Percentiles rank a stretch among this genome's conserved stretches.
These are phyloP conservation scores for Physocladia obscura DNA, from an alignment of 192 early-diverging fungal genomes.

Conservation along the genomic window DNA sequence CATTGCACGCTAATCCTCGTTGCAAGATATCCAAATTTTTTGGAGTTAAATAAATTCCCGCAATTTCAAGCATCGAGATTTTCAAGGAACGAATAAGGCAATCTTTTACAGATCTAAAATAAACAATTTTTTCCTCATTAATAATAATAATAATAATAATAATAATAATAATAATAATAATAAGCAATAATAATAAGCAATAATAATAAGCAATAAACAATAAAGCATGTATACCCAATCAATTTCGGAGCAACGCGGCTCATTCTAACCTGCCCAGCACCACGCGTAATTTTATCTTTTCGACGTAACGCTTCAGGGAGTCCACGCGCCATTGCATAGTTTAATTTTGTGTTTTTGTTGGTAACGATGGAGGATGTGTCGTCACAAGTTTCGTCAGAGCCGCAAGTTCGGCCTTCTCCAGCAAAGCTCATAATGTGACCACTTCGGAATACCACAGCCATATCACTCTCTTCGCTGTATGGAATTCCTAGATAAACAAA, in stretches of 20 bases:
- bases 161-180: too few relatives aligned
- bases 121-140: not conserved
- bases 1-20: constrained; percentile 17
- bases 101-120: constrained; percentile 35
- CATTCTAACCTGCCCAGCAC: constrained; percentile 5
- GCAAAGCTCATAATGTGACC: not conserved
- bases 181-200: too few relatives aligned
- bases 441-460: too few relatives aligned
- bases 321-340: constrained; percentile 2
- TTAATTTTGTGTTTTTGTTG: constrained; percentile 5
- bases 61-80: constrained; percentile 36
- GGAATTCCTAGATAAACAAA: not conserved
- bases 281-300: constrained; percentile 14
- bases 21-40: constrained; percentile 17
- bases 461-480: not conserved
- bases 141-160: too few relatives aligned
- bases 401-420: not conserved
- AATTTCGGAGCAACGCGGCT: constrained; percentile 2
- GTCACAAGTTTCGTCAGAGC: not conserved
- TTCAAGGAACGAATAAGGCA: constrained; percentile 20
- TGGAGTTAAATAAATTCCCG: constrained; percentile 28
- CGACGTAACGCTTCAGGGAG: constrained; percentile 12
- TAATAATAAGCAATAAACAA: too few relatives aligned
- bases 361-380: constrained; percentile 5
- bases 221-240: constrained; percentile 20